phyloP scores from a whole-genome alignment of 495 filamentous ascomycete genomes.

The Hyaloscypha hepaticicola region DNA sequence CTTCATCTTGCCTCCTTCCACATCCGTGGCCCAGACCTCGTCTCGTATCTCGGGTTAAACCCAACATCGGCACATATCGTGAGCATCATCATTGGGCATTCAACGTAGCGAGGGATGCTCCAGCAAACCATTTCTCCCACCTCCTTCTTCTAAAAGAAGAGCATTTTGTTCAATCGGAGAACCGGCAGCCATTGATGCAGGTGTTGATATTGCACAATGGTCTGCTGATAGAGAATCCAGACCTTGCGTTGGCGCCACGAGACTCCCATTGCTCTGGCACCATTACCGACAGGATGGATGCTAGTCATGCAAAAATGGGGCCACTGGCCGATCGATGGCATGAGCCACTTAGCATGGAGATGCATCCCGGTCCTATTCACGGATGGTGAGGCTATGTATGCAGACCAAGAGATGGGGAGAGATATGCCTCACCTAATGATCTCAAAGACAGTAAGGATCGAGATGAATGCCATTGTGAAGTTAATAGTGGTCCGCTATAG shows the following conservation, averaged over 20 bases:
- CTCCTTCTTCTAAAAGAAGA: slow-evolving; percentile 12
- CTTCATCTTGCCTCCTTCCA: background rate
- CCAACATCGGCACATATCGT: slow-evolving; percentile 4
- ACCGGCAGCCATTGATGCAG: background rate
- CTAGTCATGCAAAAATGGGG: background rate
- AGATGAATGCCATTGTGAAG: background rate
- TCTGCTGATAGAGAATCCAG: slow-evolving; percentile 18
- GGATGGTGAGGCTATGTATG: background rate
- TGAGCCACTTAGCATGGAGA: background rate
- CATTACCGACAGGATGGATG: slow-evolving; percentile 2
- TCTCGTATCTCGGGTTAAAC: slow-evolving; percentile 18
- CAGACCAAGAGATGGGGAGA: background rate
- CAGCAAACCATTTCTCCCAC: background rate
- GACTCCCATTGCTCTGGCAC: slow-evolving; percentile 2
- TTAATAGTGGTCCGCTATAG: background rate
- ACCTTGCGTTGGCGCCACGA: background rate
- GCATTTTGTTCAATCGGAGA: slow-evolving; percentile 12
- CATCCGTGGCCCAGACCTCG: background rate
- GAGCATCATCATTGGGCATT: slow-evolving; percentile 12
- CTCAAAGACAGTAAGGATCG: background rate
- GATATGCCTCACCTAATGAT: background rate
- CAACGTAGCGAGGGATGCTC: background rate
- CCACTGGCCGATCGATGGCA: background rate
- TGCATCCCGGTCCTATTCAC: background rate
- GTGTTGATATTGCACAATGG: slow-evolving; percentile 4